Evolutionary conservation across 129 eudicot species (phyloP), one percentile per base, ranked within the genome.

Genomic region (Helianthus tuberosus): DNA sequence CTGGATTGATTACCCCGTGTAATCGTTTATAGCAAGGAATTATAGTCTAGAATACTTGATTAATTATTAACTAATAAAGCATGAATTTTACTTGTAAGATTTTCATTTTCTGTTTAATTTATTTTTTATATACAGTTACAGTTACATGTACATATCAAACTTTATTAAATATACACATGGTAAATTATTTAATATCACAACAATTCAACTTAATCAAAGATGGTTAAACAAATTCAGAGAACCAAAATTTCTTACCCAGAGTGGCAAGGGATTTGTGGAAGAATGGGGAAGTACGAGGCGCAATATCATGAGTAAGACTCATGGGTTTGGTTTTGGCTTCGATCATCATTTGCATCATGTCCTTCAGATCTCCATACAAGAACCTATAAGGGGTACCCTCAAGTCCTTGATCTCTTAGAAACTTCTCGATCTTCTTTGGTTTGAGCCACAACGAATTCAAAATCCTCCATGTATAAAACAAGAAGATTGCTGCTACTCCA

Each of bases 391-490:
- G 64, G 51, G 79, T 89, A 0, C 96, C 92, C 9, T 46, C 48
- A 15, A 89, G 75, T 1, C 96, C 92, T 77, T 89, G 96, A 14
- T 76, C 65, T 75, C 83, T 76, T 15, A 89, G 77, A 48, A 64
- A 27, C 64, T 69, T 89, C 54, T 89, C 92, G n/a, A n/a, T 1
- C 69, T 50, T 78, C 58, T 70, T 87, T 3, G 96, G 96, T 59
- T 70, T 76, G 51, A 87, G 60, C 90, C 90, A 87, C 23, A 83
- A 82, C 88, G n/a, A 82, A 83, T 76, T 62, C 66, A 78, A 65
- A 15, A 81, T 71, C 20, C 73, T 80, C 90, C 88, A 81, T 65
- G 57, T 66, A 60, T 80, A 79, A 36, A 46, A 23, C 69, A 68
- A 58, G 13, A 73, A 14, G 53, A 74, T 38, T 48, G 67, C 60